A percentile compares a stretch with the other conserved stretches of the same genome.
Evolutionary conservation across 495 filamentous ascomycete genomes (phyloP).

Genomic region (Xylaria intraflava): DNA sequence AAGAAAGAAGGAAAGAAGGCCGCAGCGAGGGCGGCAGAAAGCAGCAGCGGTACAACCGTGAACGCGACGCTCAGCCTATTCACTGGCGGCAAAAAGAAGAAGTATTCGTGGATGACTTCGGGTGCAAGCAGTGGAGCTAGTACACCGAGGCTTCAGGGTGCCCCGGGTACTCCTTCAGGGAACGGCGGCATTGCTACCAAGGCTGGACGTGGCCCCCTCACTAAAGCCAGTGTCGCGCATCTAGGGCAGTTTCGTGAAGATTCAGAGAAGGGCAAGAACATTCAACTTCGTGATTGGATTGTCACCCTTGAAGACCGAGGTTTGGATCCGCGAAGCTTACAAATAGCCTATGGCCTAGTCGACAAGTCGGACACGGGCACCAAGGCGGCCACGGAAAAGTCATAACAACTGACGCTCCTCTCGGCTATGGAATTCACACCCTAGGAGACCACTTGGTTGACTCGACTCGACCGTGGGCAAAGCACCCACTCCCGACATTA

Average conservation of each 20-base stretch:
- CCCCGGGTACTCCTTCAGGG: slow-evolving; percentile 20
- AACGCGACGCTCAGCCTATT: slow-evolving; percentile 51
- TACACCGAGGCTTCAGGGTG: slow-evolving; percentile 33
- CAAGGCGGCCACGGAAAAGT: slow-evolving; percentile 14
- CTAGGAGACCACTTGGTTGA: neutral
- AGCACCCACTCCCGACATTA: neutral
- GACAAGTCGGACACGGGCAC: slow-evolving; percentile 31
- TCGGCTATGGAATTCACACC: neutral
- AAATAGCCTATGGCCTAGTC: slow-evolving; percentile 47
- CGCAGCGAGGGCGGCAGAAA: slow-evolving; percentile 45
- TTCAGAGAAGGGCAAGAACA: slow-evolving; percentile 50
- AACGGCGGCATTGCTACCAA: slow-evolving; percentile 14
- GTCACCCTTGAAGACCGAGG: slow-evolving; percentile 57
- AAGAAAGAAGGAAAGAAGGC: slow-evolving; percentile 58
- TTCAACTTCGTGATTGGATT: slow-evolving; percentile 67
- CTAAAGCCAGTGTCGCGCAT: slow-evolving; percentile 24
- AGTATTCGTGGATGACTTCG: slow-evolving; percentile 56
- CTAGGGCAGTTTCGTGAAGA: slow-evolving; percentile 60
- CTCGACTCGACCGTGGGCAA: neutral
- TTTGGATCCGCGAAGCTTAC: slow-evolving; percentile 46
- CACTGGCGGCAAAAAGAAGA: slow-evolving; percentile 48
- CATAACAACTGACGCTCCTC: neutral
- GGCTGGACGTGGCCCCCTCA: slow-evolving; percentile 22
- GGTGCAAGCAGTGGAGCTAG: slow-evolving; percentile 37
- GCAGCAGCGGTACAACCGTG: slow-evolving; percentile 47